phyloP scores from a whole-genome alignment of 352 stramenopile genomes.

The Blastocystis sp. region DNA sequence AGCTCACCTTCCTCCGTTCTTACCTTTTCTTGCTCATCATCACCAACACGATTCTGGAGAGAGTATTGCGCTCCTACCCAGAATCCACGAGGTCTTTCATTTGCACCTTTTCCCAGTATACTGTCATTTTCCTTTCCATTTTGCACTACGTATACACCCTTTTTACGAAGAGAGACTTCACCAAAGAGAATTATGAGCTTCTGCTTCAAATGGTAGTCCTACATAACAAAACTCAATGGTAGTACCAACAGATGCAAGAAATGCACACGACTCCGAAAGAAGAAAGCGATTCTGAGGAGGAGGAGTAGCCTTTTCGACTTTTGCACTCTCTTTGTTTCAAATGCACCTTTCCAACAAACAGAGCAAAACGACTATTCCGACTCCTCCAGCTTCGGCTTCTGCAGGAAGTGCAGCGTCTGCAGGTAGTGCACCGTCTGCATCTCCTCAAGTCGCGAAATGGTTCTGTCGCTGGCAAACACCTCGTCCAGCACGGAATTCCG shows the following conservation, averaged over 20 bases:
- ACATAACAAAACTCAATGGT: neutral
- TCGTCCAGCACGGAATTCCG: conserved; percentile 33
- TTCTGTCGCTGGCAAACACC: conserved; percentile 65
- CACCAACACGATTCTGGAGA: neutral
- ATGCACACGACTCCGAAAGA: neutral
- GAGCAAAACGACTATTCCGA: conserved; percentile 32
- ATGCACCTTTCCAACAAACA: conserved; percentile 33
- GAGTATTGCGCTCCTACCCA: neutral
- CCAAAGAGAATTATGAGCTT: neutral
- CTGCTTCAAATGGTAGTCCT: neutral
- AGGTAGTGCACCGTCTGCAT: conserved; percentile 81
- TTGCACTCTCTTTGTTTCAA: neutral
- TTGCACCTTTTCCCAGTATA: neutral
- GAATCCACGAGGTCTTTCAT: neutral
- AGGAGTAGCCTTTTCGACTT: neutral
- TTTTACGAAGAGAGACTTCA: neutral
- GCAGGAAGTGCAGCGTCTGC: conserved; percentile 55
- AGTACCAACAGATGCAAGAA: neutral
- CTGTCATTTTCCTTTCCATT: neutral
- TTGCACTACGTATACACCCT: neutral
- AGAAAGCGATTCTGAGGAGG: neutral
- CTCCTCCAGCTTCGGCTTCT: conserved; percentile 62
- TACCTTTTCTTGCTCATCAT: conserved; percentile 3
- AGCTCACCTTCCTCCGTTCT: conserved; percentile 9
- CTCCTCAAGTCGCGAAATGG: conserved; percentile 79